Conservation (phyloP, 306 rosid species). For the Quercus variabilis region DNA sequence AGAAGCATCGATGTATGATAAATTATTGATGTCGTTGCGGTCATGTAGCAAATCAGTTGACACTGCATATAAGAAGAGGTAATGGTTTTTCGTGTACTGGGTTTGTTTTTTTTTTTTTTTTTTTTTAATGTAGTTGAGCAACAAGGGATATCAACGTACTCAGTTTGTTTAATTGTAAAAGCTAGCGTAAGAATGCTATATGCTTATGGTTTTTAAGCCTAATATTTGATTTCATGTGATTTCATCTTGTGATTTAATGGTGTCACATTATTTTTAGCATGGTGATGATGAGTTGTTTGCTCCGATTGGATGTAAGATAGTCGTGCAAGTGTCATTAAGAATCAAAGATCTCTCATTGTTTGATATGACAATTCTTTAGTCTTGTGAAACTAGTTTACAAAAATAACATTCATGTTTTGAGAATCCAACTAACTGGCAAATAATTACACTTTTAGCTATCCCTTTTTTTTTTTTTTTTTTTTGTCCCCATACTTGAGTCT, state of each 20-base stretch:
- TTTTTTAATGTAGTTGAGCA: neutral
- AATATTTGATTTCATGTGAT: neutral
- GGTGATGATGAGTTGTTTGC: neutral
- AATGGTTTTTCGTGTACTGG: neutral
- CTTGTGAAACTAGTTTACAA: neutral
- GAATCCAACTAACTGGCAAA: neutral
- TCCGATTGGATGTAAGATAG: neutral
- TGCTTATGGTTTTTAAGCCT: neutral
- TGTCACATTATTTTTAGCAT: neutral
- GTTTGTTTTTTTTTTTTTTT: neutral
- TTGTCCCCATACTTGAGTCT: fast-evolving
- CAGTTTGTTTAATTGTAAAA: neutral
- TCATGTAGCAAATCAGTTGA: conserved; percentile 40
- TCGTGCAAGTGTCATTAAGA: neutral
- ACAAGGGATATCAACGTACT: neutral
- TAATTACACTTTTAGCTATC: neutral
- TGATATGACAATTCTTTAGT: neutral
- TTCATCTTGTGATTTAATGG: neutral
- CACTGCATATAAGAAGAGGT: conserved; percentile 41
- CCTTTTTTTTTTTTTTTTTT: neutral
- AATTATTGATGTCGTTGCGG: conserved; percentile 27
- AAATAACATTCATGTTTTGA: neutral
- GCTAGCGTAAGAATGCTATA: neutral
- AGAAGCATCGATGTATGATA: conserved; percentile 38
- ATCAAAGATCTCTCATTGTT: neutral